Evolutionary conservation across 1,284 basidiomycete species (phyloP).

Genomic region (Cutaneotrichosporon arboriforme): DNA sequence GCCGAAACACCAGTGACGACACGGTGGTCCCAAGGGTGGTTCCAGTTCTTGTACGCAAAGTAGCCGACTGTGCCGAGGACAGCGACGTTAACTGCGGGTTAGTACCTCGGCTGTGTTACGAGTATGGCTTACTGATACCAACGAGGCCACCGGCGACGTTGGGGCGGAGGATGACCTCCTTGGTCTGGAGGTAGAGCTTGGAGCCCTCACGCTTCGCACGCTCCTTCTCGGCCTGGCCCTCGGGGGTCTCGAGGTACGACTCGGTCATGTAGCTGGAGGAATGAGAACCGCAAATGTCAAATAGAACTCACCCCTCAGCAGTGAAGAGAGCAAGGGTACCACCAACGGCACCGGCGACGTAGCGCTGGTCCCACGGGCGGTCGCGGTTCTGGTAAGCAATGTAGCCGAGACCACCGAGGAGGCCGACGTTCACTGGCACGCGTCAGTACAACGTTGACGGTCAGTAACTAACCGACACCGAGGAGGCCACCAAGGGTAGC

Average conservation of each 20-base stretch:
- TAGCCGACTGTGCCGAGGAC: slow-evolving; percentile 65
- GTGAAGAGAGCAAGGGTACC: slow-evolving; percentile 57
- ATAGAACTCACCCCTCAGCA: slow-evolving; percentile 52
- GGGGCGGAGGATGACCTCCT: slow-evolving; percentile 64
- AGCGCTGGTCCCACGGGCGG: slow-evolving; percentile 59
- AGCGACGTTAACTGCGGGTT: slow-evolving; percentile 59
- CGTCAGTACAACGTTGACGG: background rate
- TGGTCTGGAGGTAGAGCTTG: slow-evolving; percentile 56
- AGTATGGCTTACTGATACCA: slow-evolving; percentile 55
- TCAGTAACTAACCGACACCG: slow-evolving; percentile 56
- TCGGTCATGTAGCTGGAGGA: slow-evolving; percentile 55
- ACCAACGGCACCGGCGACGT: slow-evolving; percentile 55
- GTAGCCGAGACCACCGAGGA: slow-evolving; percentile 60
- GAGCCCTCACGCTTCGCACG: slow-evolving; percentile 61
- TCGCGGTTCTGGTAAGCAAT: slow-evolving; percentile 62
- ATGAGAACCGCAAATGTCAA: slow-evolving; percentile 1
- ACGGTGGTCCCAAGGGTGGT: slow-evolving; percentile 65
- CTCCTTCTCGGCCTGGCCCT: slow-evolving; percentile 57
- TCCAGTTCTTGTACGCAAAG: slow-evolving; percentile 64
- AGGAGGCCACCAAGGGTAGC: slow-evolving; percentile 66
- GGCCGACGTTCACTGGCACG: slow-evolving; percentile 62
- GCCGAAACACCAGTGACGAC: slow-evolving; percentile 60
- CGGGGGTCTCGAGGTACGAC: slow-evolving; percentile 58
- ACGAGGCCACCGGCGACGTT: slow-evolving; percentile 64
- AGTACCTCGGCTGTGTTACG: too few relatives aligned